phyloP scores from a whole-genome alignment of 2,329 filamentous ascomycete genomes.

The Beauveria caledonica region DNA sequence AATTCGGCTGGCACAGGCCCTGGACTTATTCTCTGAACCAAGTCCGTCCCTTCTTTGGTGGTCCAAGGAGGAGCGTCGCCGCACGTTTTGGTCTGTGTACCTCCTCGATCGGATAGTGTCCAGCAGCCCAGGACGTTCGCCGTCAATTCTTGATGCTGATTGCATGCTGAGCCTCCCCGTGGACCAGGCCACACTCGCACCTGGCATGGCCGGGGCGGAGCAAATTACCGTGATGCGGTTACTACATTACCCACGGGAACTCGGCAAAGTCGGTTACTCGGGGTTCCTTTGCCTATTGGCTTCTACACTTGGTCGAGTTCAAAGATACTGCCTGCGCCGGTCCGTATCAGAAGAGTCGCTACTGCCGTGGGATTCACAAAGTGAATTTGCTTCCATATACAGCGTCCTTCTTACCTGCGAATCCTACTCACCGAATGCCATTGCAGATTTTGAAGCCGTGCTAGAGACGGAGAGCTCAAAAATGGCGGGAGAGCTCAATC shows the following conservation, averaged over 20 bases:
- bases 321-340: not conserved
- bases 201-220: not conserved
- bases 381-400: not conserved
- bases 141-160: constrained; percentile 1
- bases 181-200: not conserved
- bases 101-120: constrained; percentile 1
- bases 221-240: not conserved
- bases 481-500: not conserved
- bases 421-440: not conserved
- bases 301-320: not conserved
- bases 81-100: constrained; percentile 5
- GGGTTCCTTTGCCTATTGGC: not conserved
- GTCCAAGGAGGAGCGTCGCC: not conserved
- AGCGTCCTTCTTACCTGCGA: not conserved
- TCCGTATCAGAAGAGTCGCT: not conserved
- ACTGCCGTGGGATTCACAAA: not conserved
- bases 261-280: not conserved
- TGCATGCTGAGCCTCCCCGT: not conserved
- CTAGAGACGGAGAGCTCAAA: not conserved
- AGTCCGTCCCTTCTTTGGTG: not conserved
- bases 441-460: not conserved
- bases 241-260: not conserved
- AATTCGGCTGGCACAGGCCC: not conserved
- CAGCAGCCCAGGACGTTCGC: not conserved
- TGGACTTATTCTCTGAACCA: not conserved